Conservation (phyloP, 225 moss, liverwort and hornwort species). For the Physcomitrellopsis africana region DNA sequence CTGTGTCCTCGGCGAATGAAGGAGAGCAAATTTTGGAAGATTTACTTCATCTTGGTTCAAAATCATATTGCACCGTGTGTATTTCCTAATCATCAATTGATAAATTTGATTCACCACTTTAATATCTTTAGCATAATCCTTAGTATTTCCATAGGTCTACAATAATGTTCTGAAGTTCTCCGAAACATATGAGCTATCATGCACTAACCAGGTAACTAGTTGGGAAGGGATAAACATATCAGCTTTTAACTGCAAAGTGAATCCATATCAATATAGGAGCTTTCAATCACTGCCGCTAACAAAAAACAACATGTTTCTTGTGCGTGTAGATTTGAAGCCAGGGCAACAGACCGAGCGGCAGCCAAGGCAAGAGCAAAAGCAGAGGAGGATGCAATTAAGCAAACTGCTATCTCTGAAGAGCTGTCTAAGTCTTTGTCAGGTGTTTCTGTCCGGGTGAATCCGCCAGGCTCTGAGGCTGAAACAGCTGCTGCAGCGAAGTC, state of each 20-base stretch:
- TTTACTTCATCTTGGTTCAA: conserved; percentile 90
- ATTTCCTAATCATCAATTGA: not conserved
- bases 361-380: conserved; percentile 49
- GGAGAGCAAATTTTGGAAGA: conserved; percentile 90
- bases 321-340: conserved; percentile 58
- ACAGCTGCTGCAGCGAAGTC: conserved; percentile 45
- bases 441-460: conserved; percentile 39
- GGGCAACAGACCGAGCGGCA: conserved; percentile 61
- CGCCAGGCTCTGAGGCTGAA: conserved; percentile 40
- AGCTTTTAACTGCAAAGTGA: not conserved
- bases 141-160: not conserved
- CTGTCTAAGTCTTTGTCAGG: conserved; percentile 50
- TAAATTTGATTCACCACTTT: conserved; percentile 1
- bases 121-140: not conserved
- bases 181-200: not conserved
- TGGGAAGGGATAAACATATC: not conserved
- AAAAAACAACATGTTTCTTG: not conserved
- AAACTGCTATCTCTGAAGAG: conserved; percentile 51
- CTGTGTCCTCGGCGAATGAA: conserved; percentile 98
- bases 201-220: not conserved
- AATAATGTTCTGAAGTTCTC: not conserved
- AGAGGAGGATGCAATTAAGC: conserved; percentile 37
- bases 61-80: conserved; percentile 72
- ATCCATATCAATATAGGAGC: not conserved
- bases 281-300: not conserved